Evolutionary conservation across 176 grass and related monocot species (phyloP).

Genomic region (Oryza rufipogon): DNA sequence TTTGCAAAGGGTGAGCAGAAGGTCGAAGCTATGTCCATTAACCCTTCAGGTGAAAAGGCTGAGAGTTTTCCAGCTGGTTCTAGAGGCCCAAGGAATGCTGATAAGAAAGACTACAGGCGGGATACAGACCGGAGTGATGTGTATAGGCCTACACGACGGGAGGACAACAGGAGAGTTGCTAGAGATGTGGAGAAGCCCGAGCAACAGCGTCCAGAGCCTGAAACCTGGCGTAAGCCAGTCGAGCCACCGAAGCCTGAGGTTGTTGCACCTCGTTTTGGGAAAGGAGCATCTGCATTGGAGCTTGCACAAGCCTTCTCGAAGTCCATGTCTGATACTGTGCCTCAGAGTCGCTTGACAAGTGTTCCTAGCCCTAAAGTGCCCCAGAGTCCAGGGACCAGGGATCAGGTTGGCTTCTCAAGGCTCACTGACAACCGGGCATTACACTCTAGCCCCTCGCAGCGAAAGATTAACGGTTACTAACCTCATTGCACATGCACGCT

Average conservation of each 20-base stretch:
- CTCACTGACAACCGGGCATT: slow-evolving; percentile 51
- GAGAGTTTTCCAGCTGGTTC: slow-evolving; percentile 59
- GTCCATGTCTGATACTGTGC: slow-evolving; percentile 56
- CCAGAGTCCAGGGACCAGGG: slow-evolving; percentile 46
- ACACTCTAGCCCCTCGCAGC: slow-evolving; percentile 53
- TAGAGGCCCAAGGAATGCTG: slow-evolving; percentile 62
- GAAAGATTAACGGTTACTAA: slow-evolving; percentile 96
- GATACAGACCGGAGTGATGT: slow-evolving; percentile 50
- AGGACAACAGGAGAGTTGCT: slow-evolving; percentile 54
- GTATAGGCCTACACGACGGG: slow-evolving; percentile 57
- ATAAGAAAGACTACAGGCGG: slow-evolving; percentile 62
- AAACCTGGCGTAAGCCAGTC: slow-evolving; percentile 91
- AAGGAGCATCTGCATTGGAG: slow-evolving; percentile 76
- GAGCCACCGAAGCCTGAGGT: slow-evolving; percentile 63
- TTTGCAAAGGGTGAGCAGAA: slow-evolving; percentile 69
- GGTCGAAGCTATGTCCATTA: slow-evolving; percentile 52
- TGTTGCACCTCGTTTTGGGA: slow-evolving; percentile 60
- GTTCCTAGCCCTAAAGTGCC: slow-evolving; percentile 51
- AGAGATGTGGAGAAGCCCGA: slow-evolving; percentile 69
- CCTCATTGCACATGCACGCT: slow-evolving; percentile 25
- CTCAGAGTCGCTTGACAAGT: slow-evolving; percentile 48
- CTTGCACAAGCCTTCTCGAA: slow-evolving; percentile 96
- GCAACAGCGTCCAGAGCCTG: slow-evolving; percentile 63
- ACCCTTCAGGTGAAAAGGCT: slow-evolving; percentile 48
- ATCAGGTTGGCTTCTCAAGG: slow-evolving; percentile 65